These are phyloP conservation scores for Aspergillus cristatus DNA, from an alignment of 495 filamentous ascomycete genomes.

Conservation along the genomic window DNA sequence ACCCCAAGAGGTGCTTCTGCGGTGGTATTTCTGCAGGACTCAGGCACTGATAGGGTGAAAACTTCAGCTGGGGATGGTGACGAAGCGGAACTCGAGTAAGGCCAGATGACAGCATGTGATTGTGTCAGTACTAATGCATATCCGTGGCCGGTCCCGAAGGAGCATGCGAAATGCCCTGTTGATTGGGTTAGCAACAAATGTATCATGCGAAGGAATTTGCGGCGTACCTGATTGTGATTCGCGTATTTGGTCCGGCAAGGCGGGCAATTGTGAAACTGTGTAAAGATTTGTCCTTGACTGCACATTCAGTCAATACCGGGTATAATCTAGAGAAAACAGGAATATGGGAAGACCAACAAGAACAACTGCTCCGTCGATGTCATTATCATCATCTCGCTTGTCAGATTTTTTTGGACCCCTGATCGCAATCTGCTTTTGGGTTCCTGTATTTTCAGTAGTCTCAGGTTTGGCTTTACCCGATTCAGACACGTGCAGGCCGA, in stretches of 20 bases:
- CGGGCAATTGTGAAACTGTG: conserved; percentile 73
- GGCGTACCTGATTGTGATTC: conserved; percentile 49
- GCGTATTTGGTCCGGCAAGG: conserved; percentile 65
- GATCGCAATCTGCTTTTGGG: conserved; percentile 47
- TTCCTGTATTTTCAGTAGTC: conserved; percentile 3
- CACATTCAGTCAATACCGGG: conserved; percentile 13
- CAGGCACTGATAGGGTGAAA: conserved; percentile 66
- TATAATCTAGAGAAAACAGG: not conserved
- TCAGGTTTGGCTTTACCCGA: no score
- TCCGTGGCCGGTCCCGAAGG: conserved; percentile 52
- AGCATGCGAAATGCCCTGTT: conserved; percentile 38
- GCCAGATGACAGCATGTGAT: conserved; percentile 78
- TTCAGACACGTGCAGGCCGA: no score
- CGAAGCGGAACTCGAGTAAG: conserved; percentile 50
- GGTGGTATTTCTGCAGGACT: conserved; percentile 51
- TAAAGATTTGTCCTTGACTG: conserved; percentile 85
- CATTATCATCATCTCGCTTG: conserved; percentile 12
- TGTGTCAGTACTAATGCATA: conserved; percentile 74
- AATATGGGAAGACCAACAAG: conserved; percentile 48
- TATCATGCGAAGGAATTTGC: not conserved
- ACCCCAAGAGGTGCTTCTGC: conserved; percentile 70
- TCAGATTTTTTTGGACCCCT: conserved; percentile 50
- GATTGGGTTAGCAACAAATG: not conserved
- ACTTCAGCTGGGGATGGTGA: conserved; percentile 55
- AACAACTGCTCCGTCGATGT: conserved; percentile 52